A percentile compares a stretch with the other conserved stretches of the same genome.
Conservation (phyloP, 371 early-diverging fungal genomes). For the Gilbertella persicaria region DNA sequence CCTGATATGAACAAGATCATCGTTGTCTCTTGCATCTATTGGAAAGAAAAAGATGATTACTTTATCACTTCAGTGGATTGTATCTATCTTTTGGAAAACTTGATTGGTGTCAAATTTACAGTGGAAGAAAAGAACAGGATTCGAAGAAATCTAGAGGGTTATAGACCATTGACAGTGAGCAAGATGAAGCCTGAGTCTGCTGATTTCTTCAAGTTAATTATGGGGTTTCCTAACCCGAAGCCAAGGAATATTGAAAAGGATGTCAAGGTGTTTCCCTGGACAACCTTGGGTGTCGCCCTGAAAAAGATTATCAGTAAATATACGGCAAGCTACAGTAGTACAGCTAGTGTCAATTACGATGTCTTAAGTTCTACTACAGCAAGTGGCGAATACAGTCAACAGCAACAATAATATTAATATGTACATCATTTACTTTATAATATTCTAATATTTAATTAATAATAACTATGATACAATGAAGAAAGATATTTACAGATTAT, state of each 20-base stretch:
- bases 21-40: constrained; percentile 81
- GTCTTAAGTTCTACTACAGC: constrained; percentile 2
- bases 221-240: constrained; percentile 80
- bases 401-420: too few species aligned
- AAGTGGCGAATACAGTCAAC: too few species aligned
- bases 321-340: constrained; percentile 52
- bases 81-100: constrained; percentile 69
- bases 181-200: constrained; percentile 70
- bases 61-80: constrained; percentile 83
- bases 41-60: constrained; percentile 71
- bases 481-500: too few species aligned
- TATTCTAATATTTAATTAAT: too few species aligned
- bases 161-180: constrained; percentile 75
- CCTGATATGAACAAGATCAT: constrained; percentile 28
- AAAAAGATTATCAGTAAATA: constrained; percentile 78
- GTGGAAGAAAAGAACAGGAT: constrained; percentile 87
- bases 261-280: constrained; percentile 83
- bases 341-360: constrained; percentile 33
- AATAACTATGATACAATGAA: too few species aligned
- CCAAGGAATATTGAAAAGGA: constrained; percentile 89
- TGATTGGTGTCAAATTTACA: constrained; percentile 72
- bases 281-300: constrained; percentile 62
- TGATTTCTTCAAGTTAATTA: constrained; percentile 77
- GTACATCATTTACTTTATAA: too few species aligned
- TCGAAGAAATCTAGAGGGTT: constrained; percentile 82